Evolutionary conservation across 23 red algal species (phyloP), one percentile per base, ranked within the genome.

Genomic region (Gracilaria vermiculophylla): DNA sequence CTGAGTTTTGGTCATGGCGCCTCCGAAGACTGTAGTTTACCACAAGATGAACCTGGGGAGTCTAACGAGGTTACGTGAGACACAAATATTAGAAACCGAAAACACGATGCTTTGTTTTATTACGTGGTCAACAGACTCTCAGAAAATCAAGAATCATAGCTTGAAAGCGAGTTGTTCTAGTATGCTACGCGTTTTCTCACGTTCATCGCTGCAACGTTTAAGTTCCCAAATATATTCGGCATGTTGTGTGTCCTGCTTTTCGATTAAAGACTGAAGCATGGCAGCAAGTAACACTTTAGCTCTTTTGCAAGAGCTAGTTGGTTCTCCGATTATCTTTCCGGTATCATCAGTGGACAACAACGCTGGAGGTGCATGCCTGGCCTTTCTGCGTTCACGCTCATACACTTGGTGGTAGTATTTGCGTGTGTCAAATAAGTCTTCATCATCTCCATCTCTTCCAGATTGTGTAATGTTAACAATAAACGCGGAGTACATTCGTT

Each of bases 401-500:
- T 83, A 24, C 48, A 83, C 65, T n/a, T 16, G 53, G 13, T 65
- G 21, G 24, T 33, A 83, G 36, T 65, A 83, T 37, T 83, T 53
- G 11, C 53, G 78, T 21, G 24, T 61, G 60, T 83, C 36, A 42
- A 48, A 65, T 37, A 65, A 17, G 15, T 13, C 42, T 35, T 35
- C 35, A 1, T 64, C 78, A 64, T 83, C 78, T 32, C 78, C 54
- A 45, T 83, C 78, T 65, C 78, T 65, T 10, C 78, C 78, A 65
- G 78, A 65, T 65, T 83, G n/a, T 23, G 14, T 19, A 15, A 64
- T 6, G 14, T 65, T 62, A 21, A 28, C 23, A 20, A 67, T 42
- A 54, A 43, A 83, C 9, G 10, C 15, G 0, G 78, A 24, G 35
- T 83, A 83, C 35, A 36, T 11, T 65, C 37, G 28, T 54, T 61